Evolutionary conservation across 495 filamentous ascomycete genomes (phyloP), one percentile per base, ranked within the genome.

Genomic region (Astrocystis sublimbata): DNA sequence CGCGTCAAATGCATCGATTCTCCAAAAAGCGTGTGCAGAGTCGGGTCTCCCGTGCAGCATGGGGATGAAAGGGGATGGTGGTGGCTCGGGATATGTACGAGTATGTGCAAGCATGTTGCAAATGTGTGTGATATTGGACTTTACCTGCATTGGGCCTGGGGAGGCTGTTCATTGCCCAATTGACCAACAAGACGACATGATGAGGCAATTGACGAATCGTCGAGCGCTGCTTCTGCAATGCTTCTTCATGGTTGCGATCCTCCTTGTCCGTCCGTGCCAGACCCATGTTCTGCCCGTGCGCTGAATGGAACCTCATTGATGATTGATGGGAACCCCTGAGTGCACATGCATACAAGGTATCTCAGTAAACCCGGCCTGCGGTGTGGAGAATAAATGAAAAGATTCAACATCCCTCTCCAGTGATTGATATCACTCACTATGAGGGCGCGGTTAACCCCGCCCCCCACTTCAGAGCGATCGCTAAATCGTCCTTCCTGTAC

Each of bases 11-110:
- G 41, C 40, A 51, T 30, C 50, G 51, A 40, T 13, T 26, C 31
- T 1, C 36, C 47, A 62, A 62, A 50, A 56, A n/a, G n/a, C 60
- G 60, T 62, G 60, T 62, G 59, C 26, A 35, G 60, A 55, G 41
- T 40, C 30, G 9, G 49, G 47, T 55, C 49, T 40, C 3, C 23
- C 33, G 15, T 28, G 36, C 49, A 28, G 36, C 45, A 43, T 28
- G 30, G 13, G 35, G 35, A 26, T 23, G 35, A 47, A 23, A 35
- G 10, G 13, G 21, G 21, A 47, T 17, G 43, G 19, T 7, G 43
- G n/a, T 23, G 15, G 24, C n/a, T 10, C 53, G 30, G 49, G 49
- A 23, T 15, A 47, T 28, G 17, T 45, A 47, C 26, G 28, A 47
- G 36, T 15, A 47, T 28, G 17, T 45, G 38, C 26, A 38, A 47